A percentile compares a stretch with the other conserved stretches of the same genome.
phyloP scores from a whole-genome alignment of 139 green algal genomes.

The Limnomonas spitsbergensis region DNA sequence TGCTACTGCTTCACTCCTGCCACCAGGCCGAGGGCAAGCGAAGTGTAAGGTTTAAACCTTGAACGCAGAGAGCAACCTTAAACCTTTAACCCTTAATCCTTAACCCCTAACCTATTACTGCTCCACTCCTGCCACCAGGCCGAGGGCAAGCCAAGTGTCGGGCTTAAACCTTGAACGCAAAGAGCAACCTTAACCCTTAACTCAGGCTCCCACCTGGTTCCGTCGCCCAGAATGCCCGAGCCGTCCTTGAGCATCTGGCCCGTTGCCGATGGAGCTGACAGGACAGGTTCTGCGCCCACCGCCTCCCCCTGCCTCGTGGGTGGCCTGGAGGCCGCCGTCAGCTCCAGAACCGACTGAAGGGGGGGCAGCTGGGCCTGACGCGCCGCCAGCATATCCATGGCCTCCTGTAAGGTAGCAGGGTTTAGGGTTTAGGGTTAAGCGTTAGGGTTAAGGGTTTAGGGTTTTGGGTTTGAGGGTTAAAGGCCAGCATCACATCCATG shows the following conservation, averaged over 20 bases:
- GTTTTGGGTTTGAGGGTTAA: neutral
- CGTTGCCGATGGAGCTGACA: constrained; percentile 13
- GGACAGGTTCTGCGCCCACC: constrained; percentile 1
- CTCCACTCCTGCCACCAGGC: too few species aligned
- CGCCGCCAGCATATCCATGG: constrained; percentile 30
- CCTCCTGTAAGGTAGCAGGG: too few species aligned
- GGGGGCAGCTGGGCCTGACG: constrained; percentile 48
- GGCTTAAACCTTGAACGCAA: too few species aligned
- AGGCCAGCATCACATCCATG: constrained; percentile 26
- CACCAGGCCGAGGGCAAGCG: too few species aligned
- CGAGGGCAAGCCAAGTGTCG: too few species aligned
- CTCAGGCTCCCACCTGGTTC: constrained; percentile 48
- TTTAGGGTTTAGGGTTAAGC: too few species aligned
- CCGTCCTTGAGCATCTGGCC: constrained; percentile 51
- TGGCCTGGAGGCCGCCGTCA: constrained; percentile 54
- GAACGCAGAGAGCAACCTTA: too few species aligned
- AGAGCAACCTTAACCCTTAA: neutral
- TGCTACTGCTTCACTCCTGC: too few species aligned
- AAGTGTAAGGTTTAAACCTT: too few species aligned
- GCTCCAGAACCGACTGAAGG: constrained; percentile 61
- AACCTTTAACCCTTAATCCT: too few species aligned
- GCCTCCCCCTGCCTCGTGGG: constrained; percentile 27
- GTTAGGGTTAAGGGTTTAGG: too few species aligned
- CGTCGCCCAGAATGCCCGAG: constrained; percentile 55
- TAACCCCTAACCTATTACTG: too few species aligned